A percentile compares a stretch with the other conserved stretches of the same genome.
Evolutionary conservation across 139 green algal genomes (phyloP).

Genomic region (Coelastrella sp.): DNA sequence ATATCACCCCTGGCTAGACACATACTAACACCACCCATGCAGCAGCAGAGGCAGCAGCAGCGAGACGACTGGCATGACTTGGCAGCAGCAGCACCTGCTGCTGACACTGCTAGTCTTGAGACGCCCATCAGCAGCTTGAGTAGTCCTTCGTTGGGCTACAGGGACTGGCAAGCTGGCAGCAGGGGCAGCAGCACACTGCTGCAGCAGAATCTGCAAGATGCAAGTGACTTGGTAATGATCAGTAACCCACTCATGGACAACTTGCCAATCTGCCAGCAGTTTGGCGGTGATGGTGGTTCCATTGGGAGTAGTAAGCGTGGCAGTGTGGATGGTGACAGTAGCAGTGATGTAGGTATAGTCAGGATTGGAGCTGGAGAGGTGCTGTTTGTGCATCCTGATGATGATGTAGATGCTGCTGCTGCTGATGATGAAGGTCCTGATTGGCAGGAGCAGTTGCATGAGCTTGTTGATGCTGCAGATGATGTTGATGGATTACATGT

Average conservation of each 20-base stretch:
- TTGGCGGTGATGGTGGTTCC: not conserved
- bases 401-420: not conserved
- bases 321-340: not conserved
- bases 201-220: not conserved
- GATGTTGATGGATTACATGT: not conserved
- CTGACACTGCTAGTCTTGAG: not conserved
- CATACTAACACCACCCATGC: not conserved
- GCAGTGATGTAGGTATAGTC: not conserved
- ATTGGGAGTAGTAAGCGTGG: not conserved
- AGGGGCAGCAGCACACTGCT: not conserved
- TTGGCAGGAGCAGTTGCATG: not conserved
- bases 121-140: not conserved
- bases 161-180: not conserved
- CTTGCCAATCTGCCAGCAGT: too few relatives aligned
- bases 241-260: not conserved
- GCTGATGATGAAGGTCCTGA: not conserved
- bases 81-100: not conserved
- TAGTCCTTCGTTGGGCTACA: not conserved
- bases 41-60: not conserved
- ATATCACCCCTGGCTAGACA: not conserved
- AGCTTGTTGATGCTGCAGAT: not conserved
- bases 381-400: not conserved
- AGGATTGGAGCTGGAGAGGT: not conserved
- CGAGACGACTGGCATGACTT: not conserved
- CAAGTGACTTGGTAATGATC: not conserved